Conservation (phyloP, 2,329 filamentous ascomycete species). For the Aspergillus cejpii region DNA sequence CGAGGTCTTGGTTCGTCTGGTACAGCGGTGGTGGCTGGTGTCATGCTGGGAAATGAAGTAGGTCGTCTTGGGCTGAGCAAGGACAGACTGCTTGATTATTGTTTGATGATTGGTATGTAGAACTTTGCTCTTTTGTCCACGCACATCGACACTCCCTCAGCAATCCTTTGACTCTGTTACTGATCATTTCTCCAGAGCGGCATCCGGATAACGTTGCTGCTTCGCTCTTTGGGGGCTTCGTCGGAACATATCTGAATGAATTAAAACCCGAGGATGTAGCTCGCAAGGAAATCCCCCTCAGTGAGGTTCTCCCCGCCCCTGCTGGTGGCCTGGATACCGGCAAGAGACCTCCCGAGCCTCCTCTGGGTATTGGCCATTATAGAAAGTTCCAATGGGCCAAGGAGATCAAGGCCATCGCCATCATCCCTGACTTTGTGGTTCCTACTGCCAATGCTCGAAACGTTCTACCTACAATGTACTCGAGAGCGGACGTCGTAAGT, state of each 20-base stretch:
- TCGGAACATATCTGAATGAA: conserved; percentile 93
- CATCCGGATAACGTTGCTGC: conserved; percentile 94
- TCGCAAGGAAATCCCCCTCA: conserved; percentile 85
- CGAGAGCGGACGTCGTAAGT: conserved; percentile 72
- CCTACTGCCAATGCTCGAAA: conserved; percentile 85
- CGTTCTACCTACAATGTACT: conserved; percentile 74
- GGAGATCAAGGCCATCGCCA: conserved; percentile 93
- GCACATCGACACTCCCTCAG: neutral
- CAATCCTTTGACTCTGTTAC: conserved; percentile 7
- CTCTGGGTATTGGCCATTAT: conserved; percentile 86
- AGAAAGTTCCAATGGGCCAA: conserved; percentile 91
- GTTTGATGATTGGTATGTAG: conserved; percentile 78
- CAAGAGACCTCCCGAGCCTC: conserved; percentile 77
- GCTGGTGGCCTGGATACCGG: conserved; percentile 90
- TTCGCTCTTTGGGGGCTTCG: conserved; percentile 90
- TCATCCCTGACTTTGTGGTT: conserved; percentile 93
- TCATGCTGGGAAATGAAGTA: conserved; percentile 85
- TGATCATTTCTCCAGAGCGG: conserved; percentile 47
- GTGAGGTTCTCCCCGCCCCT: conserved; percentile 83
- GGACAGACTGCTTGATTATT: conserved; percentile 86
- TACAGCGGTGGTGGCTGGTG: conserved; percentile 89
- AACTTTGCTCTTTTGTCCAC: neutral
- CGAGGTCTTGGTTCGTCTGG: conserved; percentile 91
- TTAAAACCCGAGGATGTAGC: conserved; percentile 82
- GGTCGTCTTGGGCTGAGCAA: conserved; percentile 70